These are phyloP conservation scores for Akanthomyces uredinophilus DNA, from an alignment of 2,329 filamentous ascomycete genomes.

Conservation along the genomic window DNA sequence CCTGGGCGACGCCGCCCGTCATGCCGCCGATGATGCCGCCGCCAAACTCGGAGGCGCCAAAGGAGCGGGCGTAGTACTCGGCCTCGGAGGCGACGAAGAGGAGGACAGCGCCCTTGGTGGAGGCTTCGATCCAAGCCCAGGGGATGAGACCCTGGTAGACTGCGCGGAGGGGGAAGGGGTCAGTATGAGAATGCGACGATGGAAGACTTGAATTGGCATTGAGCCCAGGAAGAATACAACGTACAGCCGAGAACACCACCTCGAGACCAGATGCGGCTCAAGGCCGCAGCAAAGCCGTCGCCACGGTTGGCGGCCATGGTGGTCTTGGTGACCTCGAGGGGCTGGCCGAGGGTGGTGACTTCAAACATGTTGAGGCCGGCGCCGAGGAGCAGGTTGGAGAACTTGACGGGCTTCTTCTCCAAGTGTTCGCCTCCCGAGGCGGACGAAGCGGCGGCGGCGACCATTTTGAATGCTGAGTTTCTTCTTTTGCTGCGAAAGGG, in stretches of 20 bases:
- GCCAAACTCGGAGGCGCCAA: conserved; percentile 81
- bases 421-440: conserved; percentile 47
- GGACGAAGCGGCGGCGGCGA: conserved; percentile 51
- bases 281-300: conserved; percentile 77
- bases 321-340: conserved; percentile 97
- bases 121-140: conserved; percentile 99
- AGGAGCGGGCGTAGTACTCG: conserved; percentile 84
- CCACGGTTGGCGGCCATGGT: conserved; percentile 97
- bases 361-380: conserved; percentile 95
- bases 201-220: no score
- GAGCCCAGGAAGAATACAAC: no score
- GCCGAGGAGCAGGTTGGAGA: conserved; percentile 95
- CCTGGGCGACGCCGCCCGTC: conserved; percentile 90
- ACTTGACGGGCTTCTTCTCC: conserved; percentile 99
- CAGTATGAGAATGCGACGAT: no score
- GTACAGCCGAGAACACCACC: conserved; percentile 91
- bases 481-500: conserved; percentile 41
- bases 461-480: conserved; percentile 44
- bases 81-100: conserved; percentile 98
- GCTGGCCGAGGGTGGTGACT: conserved; percentile 64
- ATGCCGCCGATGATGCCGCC: conserved; percentile 89
- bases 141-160: conserved; percentile 99
- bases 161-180: no score
- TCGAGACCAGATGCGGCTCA: conserved; percentile 85
- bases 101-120: conserved; percentile 97